Conservation (phyloP, 2,329 filamentous ascomycete species). For the Microsporum audouinii region DNA sequence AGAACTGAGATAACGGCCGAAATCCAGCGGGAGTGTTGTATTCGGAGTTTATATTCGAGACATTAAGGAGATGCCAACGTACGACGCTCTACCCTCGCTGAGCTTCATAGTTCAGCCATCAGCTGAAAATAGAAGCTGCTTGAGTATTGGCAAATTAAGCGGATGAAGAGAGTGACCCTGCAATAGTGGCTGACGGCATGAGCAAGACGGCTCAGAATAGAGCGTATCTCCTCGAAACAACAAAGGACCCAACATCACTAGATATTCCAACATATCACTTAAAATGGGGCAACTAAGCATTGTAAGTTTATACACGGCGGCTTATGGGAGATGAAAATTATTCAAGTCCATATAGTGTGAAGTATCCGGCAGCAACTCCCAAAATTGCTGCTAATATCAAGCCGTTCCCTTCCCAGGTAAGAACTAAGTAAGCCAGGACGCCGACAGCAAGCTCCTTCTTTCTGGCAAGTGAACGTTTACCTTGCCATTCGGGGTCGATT, state of each 20-base stretch:
- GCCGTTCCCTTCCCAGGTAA: slow-evolving; percentile 38
- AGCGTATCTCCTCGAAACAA: too few relatives aligned
- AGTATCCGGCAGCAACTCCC: slow-evolving; percentile 31
- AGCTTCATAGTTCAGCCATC: not conserved
- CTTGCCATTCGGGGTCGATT: slow-evolving; percentile 47
- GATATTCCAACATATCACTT: not conserved
- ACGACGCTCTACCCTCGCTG: not conserved
- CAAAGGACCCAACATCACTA: too few relatives aligned
- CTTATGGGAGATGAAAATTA: not conserved
- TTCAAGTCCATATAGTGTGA: slow-evolving; percentile 22
- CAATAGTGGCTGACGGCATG: too few relatives aligned
- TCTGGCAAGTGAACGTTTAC: slow-evolving; percentile 43
- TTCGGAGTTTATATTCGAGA: not conserved
- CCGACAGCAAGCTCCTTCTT: slow-evolving; percentile 51
- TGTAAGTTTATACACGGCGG: not conserved
- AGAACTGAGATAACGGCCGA: not conserved
- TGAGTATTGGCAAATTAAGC: not conserved
- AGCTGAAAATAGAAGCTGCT: not conserved
- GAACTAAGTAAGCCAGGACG: slow-evolving; percentile 42
- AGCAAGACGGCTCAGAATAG: too few relatives aligned
- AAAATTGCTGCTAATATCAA: slow-evolving; percentile 31
- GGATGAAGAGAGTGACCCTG: not conserved
- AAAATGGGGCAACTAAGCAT: not conserved
- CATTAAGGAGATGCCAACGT: not conserved
- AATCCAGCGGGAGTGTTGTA: not conserved